phyloP scores from a whole-genome alignment of 2,329 filamentous ascomycete genomes.

The Grosmannia serpens region DNA sequence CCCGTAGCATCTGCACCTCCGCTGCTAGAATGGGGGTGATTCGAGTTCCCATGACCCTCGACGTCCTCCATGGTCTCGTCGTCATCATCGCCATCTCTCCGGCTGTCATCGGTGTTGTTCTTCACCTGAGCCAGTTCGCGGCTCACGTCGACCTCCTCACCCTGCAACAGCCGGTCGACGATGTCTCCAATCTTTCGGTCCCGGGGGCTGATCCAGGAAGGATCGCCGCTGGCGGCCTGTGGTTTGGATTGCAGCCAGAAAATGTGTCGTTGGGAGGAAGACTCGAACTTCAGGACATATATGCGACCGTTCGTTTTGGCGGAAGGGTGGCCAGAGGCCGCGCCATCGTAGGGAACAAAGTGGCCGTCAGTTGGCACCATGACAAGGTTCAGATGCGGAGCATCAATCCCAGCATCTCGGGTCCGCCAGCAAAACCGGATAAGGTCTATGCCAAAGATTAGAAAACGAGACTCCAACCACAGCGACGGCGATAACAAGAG shows the following conservation, averaged over 20 bases:
- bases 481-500: background rate
- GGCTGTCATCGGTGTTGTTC: constrained; percentile 34
- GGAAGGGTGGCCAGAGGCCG: constrained; percentile 41
- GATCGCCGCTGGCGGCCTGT: constrained; percentile 56
- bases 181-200: constrained; percentile 83
- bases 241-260: constrained; percentile 96
- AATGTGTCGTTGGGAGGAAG: constrained; percentile 79
- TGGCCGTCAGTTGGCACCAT: constrained; percentile 86
- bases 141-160: constrained; percentile 74
- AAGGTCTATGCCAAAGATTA: constrained; percentile 45
- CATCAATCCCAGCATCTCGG: constrained; percentile 56
- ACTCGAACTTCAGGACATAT: constrained; percentile 86
- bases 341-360: constrained; percentile 69
- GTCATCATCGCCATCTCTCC: constrained; percentile 47
- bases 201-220: constrained; percentile 70
- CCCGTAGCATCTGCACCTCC: constrained; percentile 81
- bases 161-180: constrained; percentile 73
- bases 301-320: constrained; percentile 76
- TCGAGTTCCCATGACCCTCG: constrained; percentile 50
- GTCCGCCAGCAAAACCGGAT: constrained; percentile 96
- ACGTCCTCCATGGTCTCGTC: constrained; percentile 73
- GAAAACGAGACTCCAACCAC: background rate
- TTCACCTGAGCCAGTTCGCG: constrained; percentile 56
- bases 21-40: constrained; percentile 58
- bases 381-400: constrained; percentile 77